Evolutionary conservation across 192 early-diverging fungal genomes (phyloP).

Genomic region (Coemansia sp.): DNA sequence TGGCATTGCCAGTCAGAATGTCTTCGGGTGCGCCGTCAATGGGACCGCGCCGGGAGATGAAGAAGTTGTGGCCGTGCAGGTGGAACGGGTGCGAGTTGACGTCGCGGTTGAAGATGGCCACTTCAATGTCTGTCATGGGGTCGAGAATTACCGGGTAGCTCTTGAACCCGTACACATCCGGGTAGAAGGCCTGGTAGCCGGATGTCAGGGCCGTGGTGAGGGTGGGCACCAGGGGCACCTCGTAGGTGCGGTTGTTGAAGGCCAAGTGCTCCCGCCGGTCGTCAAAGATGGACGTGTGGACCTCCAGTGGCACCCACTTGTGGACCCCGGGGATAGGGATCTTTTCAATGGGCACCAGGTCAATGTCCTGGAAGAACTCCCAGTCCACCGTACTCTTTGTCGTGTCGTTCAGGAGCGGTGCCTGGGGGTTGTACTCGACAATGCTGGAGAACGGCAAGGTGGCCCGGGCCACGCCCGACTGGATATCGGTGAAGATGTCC

Average conservation of each 20-base stretch:
- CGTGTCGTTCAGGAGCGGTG: conserved; percentile 17
- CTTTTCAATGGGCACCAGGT: conserved; percentile 51
- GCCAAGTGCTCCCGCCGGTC: conserved; percentile 71
- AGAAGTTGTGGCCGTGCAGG: conserved; percentile 81
- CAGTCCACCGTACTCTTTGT: conserved; percentile 30
- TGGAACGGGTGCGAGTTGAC: conserved; percentile 74
- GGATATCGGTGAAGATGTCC: conserved; percentile 54
- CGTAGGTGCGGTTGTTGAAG: conserved; percentile 71
- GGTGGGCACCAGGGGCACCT: conserved; percentile 58
- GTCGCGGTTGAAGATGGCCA: conserved; percentile 76
- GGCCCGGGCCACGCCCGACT: conserved; percentile 30
- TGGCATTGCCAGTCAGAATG: too few species aligned
- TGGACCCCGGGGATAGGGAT: conserved; percentile 25
- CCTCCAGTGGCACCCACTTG: conserved; percentile 53
- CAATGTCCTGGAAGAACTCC: conserved; percentile 56
- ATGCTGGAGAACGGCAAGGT: conserved; percentile 26
- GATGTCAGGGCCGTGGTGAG: conserved; percentile 61
- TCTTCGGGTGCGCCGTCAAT: conserved; percentile 26
- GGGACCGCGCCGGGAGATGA: conserved; percentile 58
- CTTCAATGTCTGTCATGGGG: conserved; percentile 58
- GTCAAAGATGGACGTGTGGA: conserved; percentile 55
- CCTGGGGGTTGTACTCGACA: conserved; percentile 29
- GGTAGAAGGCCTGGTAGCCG: conserved; percentile 52
- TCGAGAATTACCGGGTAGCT: conserved; percentile 57
- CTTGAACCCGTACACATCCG: conserved; percentile 62